phyloP scores from a whole-genome alignment of 1,139 yeast genomes.

The Sugiyamaella pinicola region DNA sequence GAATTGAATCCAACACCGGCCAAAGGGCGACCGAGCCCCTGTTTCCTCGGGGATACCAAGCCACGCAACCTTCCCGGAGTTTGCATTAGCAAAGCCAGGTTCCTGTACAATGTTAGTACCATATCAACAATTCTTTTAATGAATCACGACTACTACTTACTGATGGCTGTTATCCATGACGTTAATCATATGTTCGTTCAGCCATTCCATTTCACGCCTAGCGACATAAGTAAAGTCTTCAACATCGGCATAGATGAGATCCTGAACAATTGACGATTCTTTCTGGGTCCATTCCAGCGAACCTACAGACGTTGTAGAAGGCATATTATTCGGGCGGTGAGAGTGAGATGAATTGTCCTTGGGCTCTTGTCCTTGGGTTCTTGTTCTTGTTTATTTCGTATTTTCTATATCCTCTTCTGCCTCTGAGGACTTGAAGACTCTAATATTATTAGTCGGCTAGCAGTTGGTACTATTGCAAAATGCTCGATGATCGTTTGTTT shows the following conservation, averaged over 20 bases:
- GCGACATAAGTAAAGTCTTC: slow-evolving; percentile 47
- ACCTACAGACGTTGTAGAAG: slow-evolving; percentile 34
- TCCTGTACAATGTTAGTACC: slow-evolving; percentile 3
- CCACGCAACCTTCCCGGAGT: slow-evolving; percentile 10
- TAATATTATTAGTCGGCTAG: no score
- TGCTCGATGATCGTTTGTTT: no score
- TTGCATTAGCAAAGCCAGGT: slow-evolving; percentile 6
- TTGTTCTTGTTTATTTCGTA: no score
- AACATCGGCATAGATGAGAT: slow-evolving; percentile 39
- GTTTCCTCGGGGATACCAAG: slow-evolving; percentile 5
- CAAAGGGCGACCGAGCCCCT: background rate
- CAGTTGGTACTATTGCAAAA: no score
- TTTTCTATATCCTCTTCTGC: no score
- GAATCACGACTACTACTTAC: slow-evolving; percentile 2
- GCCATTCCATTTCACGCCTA: slow-evolving; percentile 46
- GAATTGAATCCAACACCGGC: no score
- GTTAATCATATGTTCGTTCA: slow-evolving; percentile 43
- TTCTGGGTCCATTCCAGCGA: slow-evolving; percentile 51
- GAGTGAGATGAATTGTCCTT: no score
- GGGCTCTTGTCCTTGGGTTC: no score
- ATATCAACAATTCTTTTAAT: background rate
- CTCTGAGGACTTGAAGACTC: no score
- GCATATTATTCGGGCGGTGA: no score
- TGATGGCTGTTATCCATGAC: slow-evolving; percentile 26
- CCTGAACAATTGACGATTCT: slow-evolving; percentile 44